A percentile compares a stretch with the other conserved stretches of the same genome.
phyloP scores from a whole-genome alignment of 495 filamentous ascomycete species.

The Penicillium parvum region DNA sequence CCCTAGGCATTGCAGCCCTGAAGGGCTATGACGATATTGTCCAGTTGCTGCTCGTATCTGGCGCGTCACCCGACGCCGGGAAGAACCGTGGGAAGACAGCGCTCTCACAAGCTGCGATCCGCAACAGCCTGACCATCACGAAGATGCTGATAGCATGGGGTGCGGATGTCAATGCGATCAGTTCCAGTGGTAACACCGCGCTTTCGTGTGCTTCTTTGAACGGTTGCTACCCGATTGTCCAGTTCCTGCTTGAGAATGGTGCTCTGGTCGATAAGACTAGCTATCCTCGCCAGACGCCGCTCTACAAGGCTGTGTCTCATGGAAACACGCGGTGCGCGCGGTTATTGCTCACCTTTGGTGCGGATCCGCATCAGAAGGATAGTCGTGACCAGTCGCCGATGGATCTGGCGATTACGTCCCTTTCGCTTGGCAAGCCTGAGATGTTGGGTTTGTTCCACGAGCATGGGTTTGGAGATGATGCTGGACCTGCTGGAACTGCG shows the following conservation, averaged over 20 bases:
- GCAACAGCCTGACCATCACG: constrained; percentile 30
- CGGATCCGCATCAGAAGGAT: not conserved
- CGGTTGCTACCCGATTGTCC: constrained; percentile 34
- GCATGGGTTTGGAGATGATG: constrained; percentile 1
- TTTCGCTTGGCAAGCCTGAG: not conserved
- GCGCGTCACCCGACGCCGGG: constrained; percentile 15
- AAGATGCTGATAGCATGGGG: constrained; percentile 37
- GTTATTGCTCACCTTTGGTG: not conserved
- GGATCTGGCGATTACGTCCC: not conserved
- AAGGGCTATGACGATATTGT: constrained; percentile 31
- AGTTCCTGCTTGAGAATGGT: constrained; percentile 32
- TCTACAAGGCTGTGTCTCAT: constrained; percentile 16
- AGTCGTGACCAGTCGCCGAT: not conserved
- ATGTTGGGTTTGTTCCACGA: constrained; percentile 8
- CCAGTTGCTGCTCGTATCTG: constrained; percentile 24
- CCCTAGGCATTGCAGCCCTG: constrained; percentile 31
- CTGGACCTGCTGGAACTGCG: not conserved
- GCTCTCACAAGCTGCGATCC: constrained; percentile 28
- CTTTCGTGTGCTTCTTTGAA: constrained; percentile 37
- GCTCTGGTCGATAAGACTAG: constrained; percentile 27
- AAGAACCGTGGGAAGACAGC: constrained; percentile 6
- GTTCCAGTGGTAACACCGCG: constrained; percentile 30
- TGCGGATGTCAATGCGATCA: constrained; percentile 37
- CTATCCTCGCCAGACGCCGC: constrained; percentile 9
- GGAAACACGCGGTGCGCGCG: not conserved